phyloP scores from a whole-genome alignment of 305 asterid genomes.

The Rubia peregrina region DNA sequence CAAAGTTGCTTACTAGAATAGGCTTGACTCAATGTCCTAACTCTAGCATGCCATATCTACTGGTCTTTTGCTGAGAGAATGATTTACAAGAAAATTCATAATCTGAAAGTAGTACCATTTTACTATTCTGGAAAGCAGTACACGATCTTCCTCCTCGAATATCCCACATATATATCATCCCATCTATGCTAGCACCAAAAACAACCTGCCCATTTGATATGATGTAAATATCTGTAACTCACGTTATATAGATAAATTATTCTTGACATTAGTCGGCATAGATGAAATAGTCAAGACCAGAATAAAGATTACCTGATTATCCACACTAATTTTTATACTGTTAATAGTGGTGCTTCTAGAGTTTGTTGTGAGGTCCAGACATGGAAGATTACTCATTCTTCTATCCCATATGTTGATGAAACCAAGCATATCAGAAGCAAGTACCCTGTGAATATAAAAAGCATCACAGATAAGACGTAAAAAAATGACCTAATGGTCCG shows the following conservation, averaged over 20 bases:
- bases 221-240: background rate
- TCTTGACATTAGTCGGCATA: background rate
- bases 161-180: constrained; percentile 78
- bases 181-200: constrained; percentile 84
- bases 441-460: constrained; percentile 45
- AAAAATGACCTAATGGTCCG: background rate
- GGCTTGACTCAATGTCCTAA: background rate
- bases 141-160: constrained; percentile 80
- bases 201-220: constrained; percentile 45
- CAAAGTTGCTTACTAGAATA: background rate
- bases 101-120: constrained; percentile 40
- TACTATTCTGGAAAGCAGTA: constrained; percentile 60
- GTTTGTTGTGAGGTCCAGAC: constrained; percentile 61
- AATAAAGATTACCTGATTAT: constrained; percentile 50
- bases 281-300: constrained; percentile 14
- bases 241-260: background rate
- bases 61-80: background rate
- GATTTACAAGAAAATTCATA: background rate
- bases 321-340: constrained; percentile 62
- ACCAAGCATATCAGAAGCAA: constrained; percentile 80
- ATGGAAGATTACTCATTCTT: constrained; percentile 69
- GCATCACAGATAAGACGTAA: background rate
- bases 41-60: background rate
- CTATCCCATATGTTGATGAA: constrained; percentile 83
- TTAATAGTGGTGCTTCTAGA: constrained; percentile 56